These are phyloP conservation scores for Trichoderma endophyticum DNA, from an alignment of 2,329 filamentous ascomycete species.

Conservation along the genomic window DNA sequence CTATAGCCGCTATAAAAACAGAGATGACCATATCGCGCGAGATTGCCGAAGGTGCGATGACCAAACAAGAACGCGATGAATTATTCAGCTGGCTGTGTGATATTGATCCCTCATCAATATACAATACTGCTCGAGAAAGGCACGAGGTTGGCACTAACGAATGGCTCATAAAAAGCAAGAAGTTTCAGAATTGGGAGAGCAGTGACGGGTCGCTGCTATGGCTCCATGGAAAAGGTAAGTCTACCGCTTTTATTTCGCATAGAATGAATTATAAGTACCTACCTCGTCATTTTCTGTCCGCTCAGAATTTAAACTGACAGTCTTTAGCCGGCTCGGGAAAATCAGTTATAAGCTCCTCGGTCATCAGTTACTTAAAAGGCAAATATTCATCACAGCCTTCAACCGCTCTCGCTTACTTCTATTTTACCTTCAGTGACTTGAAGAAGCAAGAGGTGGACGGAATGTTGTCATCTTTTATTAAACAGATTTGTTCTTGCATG, in stretches of 20 bases:
- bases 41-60: not conserved
- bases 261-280: too few relatives aligned
- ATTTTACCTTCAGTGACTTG: not conserved
- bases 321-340: not conserved
- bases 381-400: not conserved
- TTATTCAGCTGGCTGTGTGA: not conserved
- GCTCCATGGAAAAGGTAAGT: not conserved
- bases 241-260: too few relatives aligned
- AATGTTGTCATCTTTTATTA: not conserved
- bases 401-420: not conserved
- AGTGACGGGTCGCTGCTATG: not conserved
- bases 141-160: not conserved
- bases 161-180: not conserved
- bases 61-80: not conserved
- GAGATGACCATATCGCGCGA: not conserved
- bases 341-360: not conserved
- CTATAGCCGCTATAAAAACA: not conserved
- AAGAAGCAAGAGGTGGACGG: not conserved
- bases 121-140: not conserved
- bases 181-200: not conserved
- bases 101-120: not conserved
- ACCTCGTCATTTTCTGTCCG: too few relatives aligned
- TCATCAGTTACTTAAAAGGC: not conserved
- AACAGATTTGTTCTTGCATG: not conserved
- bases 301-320: too few relatives aligned